Percentiles rank a stretch among this genome's conserved stretches.
phyloP scores from a whole-genome alignment of 179 eudicot genomes.

The Actinidia chinensis region DNA sequence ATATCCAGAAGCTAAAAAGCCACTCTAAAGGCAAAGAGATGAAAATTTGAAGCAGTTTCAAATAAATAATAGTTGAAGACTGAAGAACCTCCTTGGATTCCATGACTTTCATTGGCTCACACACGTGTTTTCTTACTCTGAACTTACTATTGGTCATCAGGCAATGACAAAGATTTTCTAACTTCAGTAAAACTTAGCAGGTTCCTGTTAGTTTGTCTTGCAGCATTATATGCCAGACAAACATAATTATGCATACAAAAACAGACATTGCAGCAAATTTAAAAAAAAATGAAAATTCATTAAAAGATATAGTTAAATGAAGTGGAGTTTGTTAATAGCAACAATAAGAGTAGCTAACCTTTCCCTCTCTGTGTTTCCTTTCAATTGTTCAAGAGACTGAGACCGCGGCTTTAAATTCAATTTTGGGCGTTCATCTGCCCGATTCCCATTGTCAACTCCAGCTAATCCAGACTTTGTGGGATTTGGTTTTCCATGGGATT shows the following conservation, averaged over 20 bases:
- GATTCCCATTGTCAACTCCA: conserved; percentile 41
- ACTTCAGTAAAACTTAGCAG: background rate
- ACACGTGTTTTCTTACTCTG: background rate
- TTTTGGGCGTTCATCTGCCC: conserved; percentile 64
- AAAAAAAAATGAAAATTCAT: background rate
- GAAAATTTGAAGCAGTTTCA: background rate
- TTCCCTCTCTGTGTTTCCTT: conserved; percentile 42
- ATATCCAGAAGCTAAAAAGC: no score
- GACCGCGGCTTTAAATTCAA: conserved; percentile 77
- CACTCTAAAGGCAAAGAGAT: background rate
- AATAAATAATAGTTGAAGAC: background rate
- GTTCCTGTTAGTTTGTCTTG: background rate
- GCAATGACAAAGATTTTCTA: background rate
- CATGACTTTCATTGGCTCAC: background rate
- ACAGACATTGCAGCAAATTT: no score
- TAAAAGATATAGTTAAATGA: background rate
- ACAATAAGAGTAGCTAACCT: conserved; percentile 43
- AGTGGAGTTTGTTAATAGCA: background rate
- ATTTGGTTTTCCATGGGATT: conserved; percentile 32
- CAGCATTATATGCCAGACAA: background rate
- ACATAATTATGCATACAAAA: background rate
- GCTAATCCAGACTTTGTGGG: conserved; percentile 32
- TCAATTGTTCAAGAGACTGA: conserved; percentile 58
- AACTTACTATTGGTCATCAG: background rate
- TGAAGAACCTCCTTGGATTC: background rate